Conservation (phyloP, 805 yeast genomes). For the Barnettozyma wickerhamii region DNA sequence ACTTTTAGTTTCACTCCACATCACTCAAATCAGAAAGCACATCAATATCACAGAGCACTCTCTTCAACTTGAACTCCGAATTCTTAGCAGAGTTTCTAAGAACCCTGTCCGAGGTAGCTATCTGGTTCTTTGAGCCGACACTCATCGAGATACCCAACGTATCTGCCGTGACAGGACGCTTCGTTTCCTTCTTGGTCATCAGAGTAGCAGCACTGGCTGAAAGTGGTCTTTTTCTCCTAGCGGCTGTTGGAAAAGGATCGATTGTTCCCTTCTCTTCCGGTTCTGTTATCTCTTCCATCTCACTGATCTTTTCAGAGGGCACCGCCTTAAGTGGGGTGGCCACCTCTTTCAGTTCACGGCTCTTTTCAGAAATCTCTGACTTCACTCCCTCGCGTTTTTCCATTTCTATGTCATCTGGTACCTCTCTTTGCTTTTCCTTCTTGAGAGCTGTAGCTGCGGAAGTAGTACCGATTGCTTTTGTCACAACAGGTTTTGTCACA, state of each 20-base stretch:
- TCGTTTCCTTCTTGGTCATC: neutral
- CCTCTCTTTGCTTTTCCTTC: too few species aligned
- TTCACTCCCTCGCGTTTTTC: too few species aligned
- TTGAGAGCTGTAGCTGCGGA: too few species aligned
- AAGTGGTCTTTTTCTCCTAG: too few species aligned
- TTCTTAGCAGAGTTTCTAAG: neutral
- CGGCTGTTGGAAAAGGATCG: neutral
- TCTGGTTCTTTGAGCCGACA: neutral
- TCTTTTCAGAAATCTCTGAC: too few species aligned
- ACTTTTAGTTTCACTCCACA: neutral
- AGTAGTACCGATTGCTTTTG: neutral
- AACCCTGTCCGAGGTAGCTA: neutral
- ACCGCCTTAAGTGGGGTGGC: too few species aligned
- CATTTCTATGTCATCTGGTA: too few species aligned
- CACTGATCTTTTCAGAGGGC: too few species aligned
- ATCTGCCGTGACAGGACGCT: too few species aligned
- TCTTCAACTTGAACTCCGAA: neutral
- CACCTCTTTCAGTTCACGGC: too few species aligned
- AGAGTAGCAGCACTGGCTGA: neutral
- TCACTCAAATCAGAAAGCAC: neutral
- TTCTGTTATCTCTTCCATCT: neutral
- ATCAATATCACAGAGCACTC: neutral
- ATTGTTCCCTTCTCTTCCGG: neutral
- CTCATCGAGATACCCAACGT: too few species aligned
- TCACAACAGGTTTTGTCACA: neutral